Conservation (phyloP, 176 grass and related monocot species). For the Rhynchospora tenuis region DNA sequence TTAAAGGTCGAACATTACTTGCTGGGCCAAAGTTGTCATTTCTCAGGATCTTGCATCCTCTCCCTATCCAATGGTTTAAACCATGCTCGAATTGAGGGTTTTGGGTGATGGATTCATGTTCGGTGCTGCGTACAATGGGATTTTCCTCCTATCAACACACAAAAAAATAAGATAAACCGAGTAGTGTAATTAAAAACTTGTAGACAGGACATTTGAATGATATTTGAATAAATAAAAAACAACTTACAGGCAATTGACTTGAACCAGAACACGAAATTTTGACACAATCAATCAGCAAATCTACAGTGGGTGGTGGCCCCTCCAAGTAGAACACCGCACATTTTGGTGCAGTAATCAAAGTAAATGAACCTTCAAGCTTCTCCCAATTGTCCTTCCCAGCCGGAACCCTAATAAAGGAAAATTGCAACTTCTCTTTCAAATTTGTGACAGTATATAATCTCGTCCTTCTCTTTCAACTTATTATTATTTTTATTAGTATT, state of each 20-base stretch:
- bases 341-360: slow-evolving; percentile 40
- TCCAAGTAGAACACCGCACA: slow-evolving; percentile 63
- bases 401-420: slow-evolving; percentile 22
- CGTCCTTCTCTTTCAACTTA: no score
- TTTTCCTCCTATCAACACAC: neutral
- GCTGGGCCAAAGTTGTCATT: slow-evolving; percentile 53
- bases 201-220: neutral
- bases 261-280: slow-evolving; percentile 34
- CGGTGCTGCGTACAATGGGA: slow-evolving; percentile 15
- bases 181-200: neutral
- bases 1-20: slow-evolving; percentile 48
- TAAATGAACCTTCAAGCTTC: slow-evolving; percentile 82
- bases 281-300: slow-evolving; percentile 80
- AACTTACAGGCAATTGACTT: slow-evolving; percentile 14
- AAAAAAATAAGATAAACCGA: neutral
- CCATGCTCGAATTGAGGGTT: slow-evolving; percentile 84
- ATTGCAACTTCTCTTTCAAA: neutral
- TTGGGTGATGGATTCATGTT: slow-evolving; percentile 35
- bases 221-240: neutral
- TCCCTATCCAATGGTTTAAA: slow-evolving; percentile 84
- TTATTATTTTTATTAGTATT: no score
- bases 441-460: neutral
- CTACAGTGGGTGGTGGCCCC: slow-evolving; percentile 65
- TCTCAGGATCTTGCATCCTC: slow-evolving; percentile 86
- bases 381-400: slow-evolving; percentile 43